A percentile compares a stretch with the other conserved stretches of the same genome.
phyloP scores from a whole-genome alignment of 768 basidiomycete genomes.

The Gautieria morchelliformis region DNA sequence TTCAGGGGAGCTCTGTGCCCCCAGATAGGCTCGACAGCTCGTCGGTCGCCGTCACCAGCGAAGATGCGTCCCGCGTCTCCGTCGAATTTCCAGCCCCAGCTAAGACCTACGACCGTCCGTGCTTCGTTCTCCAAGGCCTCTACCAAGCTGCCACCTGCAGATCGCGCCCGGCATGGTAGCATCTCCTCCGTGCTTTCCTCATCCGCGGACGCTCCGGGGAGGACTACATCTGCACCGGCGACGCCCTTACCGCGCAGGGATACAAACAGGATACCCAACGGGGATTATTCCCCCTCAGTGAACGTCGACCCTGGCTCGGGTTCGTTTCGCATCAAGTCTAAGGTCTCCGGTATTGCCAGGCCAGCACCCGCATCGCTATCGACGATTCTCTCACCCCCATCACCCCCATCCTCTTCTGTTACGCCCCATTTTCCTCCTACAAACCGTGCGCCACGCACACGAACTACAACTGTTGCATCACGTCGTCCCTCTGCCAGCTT shows the following conservation, averaged over 20 bases:
- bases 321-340: conserved; percentile 44
- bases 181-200: conserved; percentile 5
- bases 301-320: not conserved
- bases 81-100: not conserved
- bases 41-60: conserved; percentile 8
- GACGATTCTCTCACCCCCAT: conserved; percentile 21
- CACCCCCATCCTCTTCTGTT: conserved; percentile 10
- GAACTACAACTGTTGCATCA: conserved; percentile 22
- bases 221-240: not conserved
- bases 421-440: not conserved
- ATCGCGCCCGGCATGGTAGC: conserved; percentile 1
- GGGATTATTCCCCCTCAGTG: not conserved
- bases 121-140: not conserved
- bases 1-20: not conserved
- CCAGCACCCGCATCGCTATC: conserved; percentile 26
- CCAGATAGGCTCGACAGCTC: not conserved
- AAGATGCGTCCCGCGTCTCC: conserved; percentile 1
- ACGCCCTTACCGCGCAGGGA: not conserved
- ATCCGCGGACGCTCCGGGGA: not conserved
- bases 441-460: conserved; percentile 9
- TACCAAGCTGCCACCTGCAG: not conserved
- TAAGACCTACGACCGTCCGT: not conserved
- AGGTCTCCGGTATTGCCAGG: conserved; percentile 46
- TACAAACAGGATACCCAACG: not conserved
- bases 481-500: conserved; percentile 47